Conservation (phyloP, 225 moss, liverwort and hornwort species). For the Takakia lepidozioides region DNA sequence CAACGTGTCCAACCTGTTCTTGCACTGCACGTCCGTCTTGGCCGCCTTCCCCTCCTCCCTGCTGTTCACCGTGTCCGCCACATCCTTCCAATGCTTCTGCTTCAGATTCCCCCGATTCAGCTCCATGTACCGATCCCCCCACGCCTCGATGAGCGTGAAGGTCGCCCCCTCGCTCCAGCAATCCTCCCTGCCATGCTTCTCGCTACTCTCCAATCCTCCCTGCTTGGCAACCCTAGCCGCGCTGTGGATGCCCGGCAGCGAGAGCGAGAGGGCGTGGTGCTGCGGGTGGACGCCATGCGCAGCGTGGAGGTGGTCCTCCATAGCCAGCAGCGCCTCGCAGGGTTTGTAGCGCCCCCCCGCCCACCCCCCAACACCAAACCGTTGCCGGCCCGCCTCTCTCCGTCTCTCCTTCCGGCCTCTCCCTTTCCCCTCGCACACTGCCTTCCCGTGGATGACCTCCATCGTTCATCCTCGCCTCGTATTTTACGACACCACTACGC, state of each 20-base stretch:
- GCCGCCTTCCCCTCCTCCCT: constrained; percentile 28
- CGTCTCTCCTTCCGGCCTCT: too few relatives aligned
- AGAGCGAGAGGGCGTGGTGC: background rate
- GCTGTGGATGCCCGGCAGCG: background rate
- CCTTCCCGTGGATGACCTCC: too few relatives aligned
- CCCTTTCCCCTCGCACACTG: too few relatives aligned
- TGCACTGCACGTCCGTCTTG: constrained; percentile 57
- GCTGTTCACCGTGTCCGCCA: constrained; percentile 36
- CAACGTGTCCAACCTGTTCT: constrained; percentile 54
- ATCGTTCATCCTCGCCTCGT: too few relatives aligned
- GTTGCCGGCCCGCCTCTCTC: too few relatives aligned
- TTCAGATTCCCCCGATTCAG: constrained; percentile 54
- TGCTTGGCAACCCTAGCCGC: background rate
- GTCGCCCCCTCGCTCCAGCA: constrained; percentile 51
- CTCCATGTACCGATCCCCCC: constrained; percentile 51
- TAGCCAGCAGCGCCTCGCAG: too few relatives aligned
- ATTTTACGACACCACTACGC: too few relatives aligned
- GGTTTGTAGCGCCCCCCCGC: too few relatives aligned
- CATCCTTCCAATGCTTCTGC: constrained; percentile 58
- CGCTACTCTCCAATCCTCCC: constrained; percentile 6
- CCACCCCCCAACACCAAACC: too few relatives aligned
- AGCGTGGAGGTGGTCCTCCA: too few relatives aligned
- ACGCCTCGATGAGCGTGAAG: constrained; percentile 40
- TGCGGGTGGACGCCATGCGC: too few relatives aligned
- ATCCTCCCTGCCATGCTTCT: constrained; percentile 40